phyloP scores from a whole-genome alignment of 1,139 yeast genomes.

The Diutina scorzettiae region DNA sequence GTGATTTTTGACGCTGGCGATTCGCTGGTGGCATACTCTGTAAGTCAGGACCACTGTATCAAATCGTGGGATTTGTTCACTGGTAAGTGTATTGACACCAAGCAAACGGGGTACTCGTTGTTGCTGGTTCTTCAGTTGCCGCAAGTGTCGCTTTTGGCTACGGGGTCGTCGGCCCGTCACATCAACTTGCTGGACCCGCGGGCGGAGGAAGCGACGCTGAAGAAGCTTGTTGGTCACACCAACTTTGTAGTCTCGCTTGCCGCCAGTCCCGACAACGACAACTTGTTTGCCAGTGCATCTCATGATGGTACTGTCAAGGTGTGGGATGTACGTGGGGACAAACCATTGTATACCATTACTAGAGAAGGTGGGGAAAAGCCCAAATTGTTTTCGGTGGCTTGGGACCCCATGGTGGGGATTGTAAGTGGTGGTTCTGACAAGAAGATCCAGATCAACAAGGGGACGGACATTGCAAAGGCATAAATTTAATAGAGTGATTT shows the following conservation, averaged over 20 bases:
- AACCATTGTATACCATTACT: slow-evolving; percentile 75
- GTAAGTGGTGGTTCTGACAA: slow-evolving; percentile 93
- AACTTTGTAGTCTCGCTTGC: slow-evolving; percentile 79
- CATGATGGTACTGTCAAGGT: slow-evolving; percentile 93
- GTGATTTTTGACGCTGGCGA: slow-evolving; percentile 66
- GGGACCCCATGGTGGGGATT: slow-evolving; percentile 74
- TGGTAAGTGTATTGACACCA: slow-evolving; percentile 70
- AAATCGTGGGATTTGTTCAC: slow-evolving; percentile 95
- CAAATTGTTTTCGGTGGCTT: slow-evolving; percentile 78
- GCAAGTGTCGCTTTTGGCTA: slow-evolving; percentile 52
- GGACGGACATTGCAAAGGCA: slow-evolving; percentile 24
- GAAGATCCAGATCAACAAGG: slow-evolving; percentile 75
- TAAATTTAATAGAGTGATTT: no score
- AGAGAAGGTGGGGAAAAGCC: slow-evolving; percentile 39
- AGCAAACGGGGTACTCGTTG: slow-evolving; percentile 79
- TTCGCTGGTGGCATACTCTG: slow-evolving; percentile 78
- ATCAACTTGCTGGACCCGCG: slow-evolving; percentile 91
- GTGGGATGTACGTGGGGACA: slow-evolving; percentile 90
- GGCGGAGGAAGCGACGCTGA: slow-evolving; percentile 21
- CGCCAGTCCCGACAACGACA: slow-evolving; percentile 61
- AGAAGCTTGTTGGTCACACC: slow-evolving; percentile 76
- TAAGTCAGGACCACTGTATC: slow-evolving; percentile 88
- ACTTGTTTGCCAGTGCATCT: slow-evolving; percentile 80
- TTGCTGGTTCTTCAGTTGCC: slow-evolving; percentile 64
- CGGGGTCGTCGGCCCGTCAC: slow-evolving; percentile 95